A percentile compares a stretch with the other conserved stretches of the same genome.
Conservation (phyloP, 768 basidiomycete genomes). For the Lentinus brumalis region DNA sequence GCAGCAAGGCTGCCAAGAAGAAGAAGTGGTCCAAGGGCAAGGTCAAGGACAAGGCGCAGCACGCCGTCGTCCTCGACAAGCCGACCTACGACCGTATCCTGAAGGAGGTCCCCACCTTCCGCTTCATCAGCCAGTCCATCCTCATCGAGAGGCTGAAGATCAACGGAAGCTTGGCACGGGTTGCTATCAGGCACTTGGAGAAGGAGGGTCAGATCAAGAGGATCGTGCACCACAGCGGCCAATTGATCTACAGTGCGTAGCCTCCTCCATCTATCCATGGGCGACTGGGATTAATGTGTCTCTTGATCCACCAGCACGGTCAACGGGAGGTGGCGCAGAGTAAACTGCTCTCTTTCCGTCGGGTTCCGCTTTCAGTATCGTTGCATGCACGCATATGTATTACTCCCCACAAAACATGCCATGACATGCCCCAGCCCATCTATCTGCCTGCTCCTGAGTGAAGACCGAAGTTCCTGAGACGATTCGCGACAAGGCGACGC, state of each 20-base stretch:
- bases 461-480: neutral
- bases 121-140: conserved; percentile 96
- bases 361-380: conserved; percentile 24
- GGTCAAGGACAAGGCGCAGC: conserved; percentile 99
- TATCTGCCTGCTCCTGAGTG: conserved; percentile 6
- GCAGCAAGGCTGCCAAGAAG: conserved; percentile 94
- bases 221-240: conserved; percentile 93
- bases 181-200: conserved; percentile 90
- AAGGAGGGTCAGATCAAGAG: conserved; percentile 93
- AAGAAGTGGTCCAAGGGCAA: conserved; percentile 99
- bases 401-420: conserved; percentile 34
- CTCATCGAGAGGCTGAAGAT: conserved; percentile 98
- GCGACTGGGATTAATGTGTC: neutral
- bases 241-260: conserved; percentile 92
- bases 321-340: conserved; percentile 42
- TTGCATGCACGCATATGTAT: conserved; percentile 40
- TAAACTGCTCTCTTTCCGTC: conserved; percentile 18
- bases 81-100: conserved; percentile 89
- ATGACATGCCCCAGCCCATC: conserved; percentile 25
- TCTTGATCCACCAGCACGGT: conserved; percentile 37
- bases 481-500: neutral
- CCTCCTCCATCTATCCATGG: conserved; percentile 7
- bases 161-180: conserved; percentile 91
- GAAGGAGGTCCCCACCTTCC: conserved; percentile 99
- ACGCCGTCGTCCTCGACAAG: conserved; percentile 96